Base-by-base conservation (phyloP, 1,139 yeast species). In the Suhomyces guaymorum region DNA sequence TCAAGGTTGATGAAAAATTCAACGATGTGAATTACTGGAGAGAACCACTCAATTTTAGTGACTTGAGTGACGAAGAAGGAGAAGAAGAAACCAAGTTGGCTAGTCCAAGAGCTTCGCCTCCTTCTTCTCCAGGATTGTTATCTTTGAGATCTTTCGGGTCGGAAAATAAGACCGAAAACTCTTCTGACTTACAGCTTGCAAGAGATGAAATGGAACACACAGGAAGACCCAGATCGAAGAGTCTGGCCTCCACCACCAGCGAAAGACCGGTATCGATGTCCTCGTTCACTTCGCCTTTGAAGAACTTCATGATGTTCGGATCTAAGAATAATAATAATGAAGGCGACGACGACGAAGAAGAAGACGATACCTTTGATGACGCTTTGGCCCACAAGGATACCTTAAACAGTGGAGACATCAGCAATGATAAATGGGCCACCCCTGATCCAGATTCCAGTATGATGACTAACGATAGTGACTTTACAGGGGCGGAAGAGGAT, bases 21-120 rank as follows among this genome's bases (percentile, higher is more conserved):
- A 85, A 89, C 7, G 98, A 92, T 59, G 85, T 86, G 18, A 89
- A 87, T 52, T 92, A 77, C 57, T 92, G 99, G 99, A 67, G 95
- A 44, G 92, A 82, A 35, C 59, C 90, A 22, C 64, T 77, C 7
- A 80, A 81, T 43, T 55, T 90, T 33, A 72, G 77, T 37, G 84
- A 80, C 37, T 63, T 80, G 38, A 66, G 73, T 33, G 82, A 76
- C 33, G 73, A 54, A 15, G 70, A 63, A 16, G 71, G 62, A 24
- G 63, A 10, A 8, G 21, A 15, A 14, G 33, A 28, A 19, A 11
- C 32, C 3, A 9, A n/a, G n/a, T n/a, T 17, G 5, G 20, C 16
- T 14, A 33, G 37, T 21, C 32, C 37, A 7, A 13, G 17, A 6
- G 11, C 12, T 6, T 25, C 32, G 5, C 37, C 32, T 7, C 54